These are phyloP conservation scores for Pestalotiopsis sp. DNA, from an alignment of 2,329 filamentous ascomycete genomes.

Conservation along the genomic window DNA sequence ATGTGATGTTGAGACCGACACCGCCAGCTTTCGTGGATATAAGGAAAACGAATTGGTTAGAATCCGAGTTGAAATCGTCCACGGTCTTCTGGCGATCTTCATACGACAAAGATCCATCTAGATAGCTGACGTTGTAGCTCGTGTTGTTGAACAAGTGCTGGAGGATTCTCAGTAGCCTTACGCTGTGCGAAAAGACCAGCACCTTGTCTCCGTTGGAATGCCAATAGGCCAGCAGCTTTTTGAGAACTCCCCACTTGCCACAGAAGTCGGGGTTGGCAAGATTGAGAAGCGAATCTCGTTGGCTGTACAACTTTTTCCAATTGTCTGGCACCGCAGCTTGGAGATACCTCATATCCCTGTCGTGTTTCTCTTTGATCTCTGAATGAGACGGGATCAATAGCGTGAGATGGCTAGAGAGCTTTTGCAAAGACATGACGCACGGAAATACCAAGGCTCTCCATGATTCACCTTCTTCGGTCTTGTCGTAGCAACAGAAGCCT, in stretches of 20 bases:
- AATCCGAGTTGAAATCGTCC: slow-evolving; percentile 88
- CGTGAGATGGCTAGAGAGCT: slow-evolving; percentile 90
- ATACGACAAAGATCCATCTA: slow-evolving; percentile 83
- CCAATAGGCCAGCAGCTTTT: slow-evolving; percentile 87
- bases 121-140: slow-evolving; percentile 85
- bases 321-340: slow-evolving; percentile 72
- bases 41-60: slow-evolving; percentile 88
- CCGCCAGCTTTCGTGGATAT: slow-evolving; percentile 94
- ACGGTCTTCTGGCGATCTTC: slow-evolving; percentile 82
- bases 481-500: slow-evolving; percentile 78
- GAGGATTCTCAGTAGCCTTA: slow-evolving; percentile 81
- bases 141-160: slow-evolving; percentile 85
- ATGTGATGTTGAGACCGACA: slow-evolving; percentile 93
- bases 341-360: slow-evolving; percentile 75
- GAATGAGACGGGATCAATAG: slow-evolving; percentile 72
- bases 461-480: slow-evolving; percentile 60
- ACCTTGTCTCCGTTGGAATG: slow-evolving; percentile 90
- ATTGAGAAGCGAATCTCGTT: slow-evolving; percentile 77
- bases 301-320: slow-evolving; percentile 74
- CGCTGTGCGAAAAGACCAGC: slow-evolving; percentile 91
- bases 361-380: slow-evolving; percentile 71
- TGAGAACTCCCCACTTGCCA: slow-evolving; percentile 93
- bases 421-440: slow-evolving; percentile 78
- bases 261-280: slow-evolving; percentile 89
- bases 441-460: slow-evolving; percentile 87